These are phyloP conservation scores for Podaxis sp. DNA, from an alignment of 768 basidiomycete genomes.

Conservation along the genomic window DNA sequence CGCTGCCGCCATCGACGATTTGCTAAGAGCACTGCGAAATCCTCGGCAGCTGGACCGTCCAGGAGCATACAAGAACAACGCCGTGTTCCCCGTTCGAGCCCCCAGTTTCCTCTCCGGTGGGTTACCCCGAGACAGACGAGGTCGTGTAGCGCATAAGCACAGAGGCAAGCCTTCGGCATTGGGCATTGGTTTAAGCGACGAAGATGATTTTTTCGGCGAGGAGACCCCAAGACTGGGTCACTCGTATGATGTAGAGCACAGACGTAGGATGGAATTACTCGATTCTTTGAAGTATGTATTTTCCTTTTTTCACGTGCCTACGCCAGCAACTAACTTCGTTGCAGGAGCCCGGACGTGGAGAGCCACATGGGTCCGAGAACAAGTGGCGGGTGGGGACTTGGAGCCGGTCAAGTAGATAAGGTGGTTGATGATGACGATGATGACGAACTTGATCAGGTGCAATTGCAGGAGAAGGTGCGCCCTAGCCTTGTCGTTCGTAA, in stretches of 20 bases:
- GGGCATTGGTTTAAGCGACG: slow-evolving; percentile 26
- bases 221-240: slow-evolving; percentile 47
- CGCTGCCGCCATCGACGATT: slow-evolving; percentile 64
- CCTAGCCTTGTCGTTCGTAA: not conserved
- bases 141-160: slow-evolving; percentile 61
- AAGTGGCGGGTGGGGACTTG: slow-evolving; percentile 77
- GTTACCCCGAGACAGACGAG: slow-evolving; percentile 72
- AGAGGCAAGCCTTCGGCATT: slow-evolving; percentile 28
- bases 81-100: slow-evolving; percentile 31
- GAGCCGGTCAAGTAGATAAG: slow-evolving; percentile 51
- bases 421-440: slow-evolving; percentile 58
- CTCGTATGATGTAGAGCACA: slow-evolving; percentile 24
- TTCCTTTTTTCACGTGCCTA: not conserved
- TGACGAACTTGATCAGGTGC: slow-evolving; percentile 65
- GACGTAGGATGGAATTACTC: slow-evolving; percentile 42
- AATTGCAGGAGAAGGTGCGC: slow-evolving; percentile 48
- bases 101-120: slow-evolving; percentile 73
- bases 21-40: slow-evolving; percentile 59
- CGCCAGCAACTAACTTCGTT: not conserved
- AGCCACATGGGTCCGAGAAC: slow-evolving; percentile 29
- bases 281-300: slow-evolving; percentile 43
- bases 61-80: slow-evolving; percentile 22
- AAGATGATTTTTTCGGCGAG: slow-evolving; percentile 41
- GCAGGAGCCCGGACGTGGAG: slow-evolving; percentile 52
- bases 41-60: slow-evolving; percentile 36